Percentiles rank a stretch among this genome's conserved stretches.
These are phyloP conservation scores for Amyloporia xantha DNA, from an alignment of 768 basidiomycete species.

Conservation along the genomic window DNA sequence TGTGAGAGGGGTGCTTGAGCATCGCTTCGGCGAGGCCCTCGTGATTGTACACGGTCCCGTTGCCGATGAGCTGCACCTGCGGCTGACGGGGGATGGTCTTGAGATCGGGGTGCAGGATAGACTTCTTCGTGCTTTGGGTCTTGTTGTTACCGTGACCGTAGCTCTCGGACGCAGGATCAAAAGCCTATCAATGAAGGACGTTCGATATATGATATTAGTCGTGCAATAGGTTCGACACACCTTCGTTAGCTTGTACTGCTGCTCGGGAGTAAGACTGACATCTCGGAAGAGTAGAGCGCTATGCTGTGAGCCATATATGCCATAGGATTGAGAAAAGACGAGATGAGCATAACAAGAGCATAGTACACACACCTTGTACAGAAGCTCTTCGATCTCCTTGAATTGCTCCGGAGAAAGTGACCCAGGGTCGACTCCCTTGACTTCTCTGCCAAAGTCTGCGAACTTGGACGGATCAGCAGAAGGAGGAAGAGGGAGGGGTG, in stretches of 20 bases:
- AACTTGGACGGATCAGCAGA: constrained; percentile 65
- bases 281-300: constrained; percentile 70
- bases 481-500: constrained; percentile 64
- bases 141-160: constrained; percentile 92
- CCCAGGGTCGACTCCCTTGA: constrained; percentile 66
- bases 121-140: constrained; percentile 64
- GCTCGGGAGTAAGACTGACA: constrained; percentile 63
- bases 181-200: constrained; percentile 43
- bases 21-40: constrained; percentile 72
- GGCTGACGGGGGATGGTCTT: constrained; percentile 87
- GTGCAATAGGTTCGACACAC: constrained; percentile 26
- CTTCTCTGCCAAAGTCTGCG: constrained; percentile 66
- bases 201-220: neutral
- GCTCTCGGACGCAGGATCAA: constrained; percentile 56
- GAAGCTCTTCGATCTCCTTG: constrained; percentile 56
- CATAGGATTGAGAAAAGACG: too few relatives aligned
- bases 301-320: constrained; percentile 39
- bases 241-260: constrained; percentile 83
- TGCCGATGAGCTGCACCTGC: constrained; percentile 90
- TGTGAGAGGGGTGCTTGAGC: constrained; percentile 83
- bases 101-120: constrained; percentile 82
- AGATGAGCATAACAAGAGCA: neutral
- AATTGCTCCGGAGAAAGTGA: constrained; percentile 54
- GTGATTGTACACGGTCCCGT: constrained; percentile 74
- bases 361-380: constrained; percentile 60